Evolutionary conservation across 2,329 filamentous ascomycete genomes (phyloP), one percentile per base, ranked within the genome.

Genomic region (Madurella mycetomatis): DNA sequence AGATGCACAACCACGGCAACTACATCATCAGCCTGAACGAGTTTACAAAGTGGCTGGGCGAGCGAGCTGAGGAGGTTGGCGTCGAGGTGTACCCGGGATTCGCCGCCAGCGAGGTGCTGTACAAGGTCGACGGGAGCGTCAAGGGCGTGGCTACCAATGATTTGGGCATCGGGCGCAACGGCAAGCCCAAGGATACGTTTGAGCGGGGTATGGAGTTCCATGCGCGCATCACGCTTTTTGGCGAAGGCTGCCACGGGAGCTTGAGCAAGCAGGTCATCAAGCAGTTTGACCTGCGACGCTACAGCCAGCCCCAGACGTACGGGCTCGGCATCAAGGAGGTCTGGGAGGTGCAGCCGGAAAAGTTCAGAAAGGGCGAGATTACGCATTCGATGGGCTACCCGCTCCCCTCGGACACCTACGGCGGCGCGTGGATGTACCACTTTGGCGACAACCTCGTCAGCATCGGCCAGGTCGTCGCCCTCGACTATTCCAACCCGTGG

Each of bases 151-250:
- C 94, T 16, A 99, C 94, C 45, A 97, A 97, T 67, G 94, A 99
- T 67, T 76, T 96, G 18, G 94, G 94, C 40, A 82, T 99, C 56
- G 85, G 81, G 9, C 82, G 91, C 51, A 82, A 88, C 64, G 92
- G 92, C 40, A 87, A 87, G 70, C 84, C 92, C 37, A 96, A 95
- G 76, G 88, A 94, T 53, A 86, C 80, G 7, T 99, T 96, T 66
- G 92, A 97, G 77, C 83, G 94, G 57, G 94, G 94, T 56, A 99
- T 99, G 94, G 94, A 96, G 73, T 99, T 99, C 69, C 91, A 96
- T 67, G 92, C 94, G 7, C 81, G 88, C 54, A 86, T 94, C 47
- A 99, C 94, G 39, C 79, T 99, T 52, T 91, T 99, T 55, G 94
- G 82, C 12, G 94, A 99, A 75, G 94, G 94, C 12, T 97, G 92